Conservation (phyloP, 345 rosid genomes). For the Citrus medica region DNA sequence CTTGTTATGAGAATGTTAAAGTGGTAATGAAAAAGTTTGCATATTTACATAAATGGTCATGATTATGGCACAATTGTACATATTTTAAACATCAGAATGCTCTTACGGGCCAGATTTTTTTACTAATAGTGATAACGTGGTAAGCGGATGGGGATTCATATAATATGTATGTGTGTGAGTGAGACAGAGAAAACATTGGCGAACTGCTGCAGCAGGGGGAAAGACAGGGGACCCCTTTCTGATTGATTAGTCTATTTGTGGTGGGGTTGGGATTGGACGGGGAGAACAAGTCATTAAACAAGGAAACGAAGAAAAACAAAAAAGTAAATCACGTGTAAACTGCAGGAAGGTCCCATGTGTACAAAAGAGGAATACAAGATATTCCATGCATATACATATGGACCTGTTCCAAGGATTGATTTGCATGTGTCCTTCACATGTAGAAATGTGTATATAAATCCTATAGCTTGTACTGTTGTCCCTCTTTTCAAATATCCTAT, state of each 20-base stretch:
- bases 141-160: too few relatives aligned
- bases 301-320: conserved; percentile 25
- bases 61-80: neutral
- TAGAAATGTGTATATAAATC: neutral
- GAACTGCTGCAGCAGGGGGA: neutral
- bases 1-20: too few relatives aligned
- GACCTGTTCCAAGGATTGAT: neutral
- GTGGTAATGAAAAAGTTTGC: too few relatives aligned
- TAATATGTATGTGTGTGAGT: too few relatives aligned
- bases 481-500: neutral
- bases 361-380: neutral
- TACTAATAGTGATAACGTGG: too few relatives aligned
- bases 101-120: neutral
- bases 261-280: conserved; percentile 29
- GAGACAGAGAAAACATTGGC: neutral
- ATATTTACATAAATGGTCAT: neutral
- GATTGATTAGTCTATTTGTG: conserved; percentile 36
- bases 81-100: neutral
- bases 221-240: neutral
- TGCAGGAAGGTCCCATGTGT: conserved; percentile 18
- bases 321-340: conserved; percentile 27
- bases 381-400: neutral
- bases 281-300: conserved; percentile 10
- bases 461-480: neutral
- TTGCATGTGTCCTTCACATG: too few relatives aligned